Evolutionary conservation across 768 basidiomycete species (phyloP), one percentile per base, ranked within the genome.

Genomic region (Agaricus subrufescens): DNA sequence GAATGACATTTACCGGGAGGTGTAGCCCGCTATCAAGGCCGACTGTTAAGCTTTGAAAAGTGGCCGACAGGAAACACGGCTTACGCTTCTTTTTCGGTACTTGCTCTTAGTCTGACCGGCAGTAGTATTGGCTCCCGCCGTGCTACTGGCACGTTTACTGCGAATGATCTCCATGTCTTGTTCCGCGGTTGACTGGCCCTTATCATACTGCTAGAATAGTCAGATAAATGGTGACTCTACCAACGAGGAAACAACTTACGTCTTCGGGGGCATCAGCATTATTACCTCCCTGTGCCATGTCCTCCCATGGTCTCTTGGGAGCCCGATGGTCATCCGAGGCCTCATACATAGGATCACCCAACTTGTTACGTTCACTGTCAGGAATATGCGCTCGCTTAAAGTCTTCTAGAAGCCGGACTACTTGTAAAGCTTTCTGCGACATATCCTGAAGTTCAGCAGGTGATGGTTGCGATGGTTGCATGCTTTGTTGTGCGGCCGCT

Each of bases 1-100:
- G 90, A 91, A 70, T 91, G 88, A 63, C 90, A 92, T 66, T 91
- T 90, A 9, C 89, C 89, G 4, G 90, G 90, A 15, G 90, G 90
- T 38, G 86, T 89, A 44, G 90, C 88, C 62, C 90, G 84, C 90
- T 92, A 71, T 50, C 62, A 65, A 65, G 65, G 73, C 66, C 60
- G 60, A 61, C 61, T 62, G 62, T 59, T 53, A 55, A 57, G 46
- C 47, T 45, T 46, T 52, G 60, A 58, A 27, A 48, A 54, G 50
- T 37, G 49, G 47, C 14, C 12, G 25, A 46, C 47, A 46, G 59
- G 52, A 58, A 38, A 38, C 45, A 61, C 58, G 38, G 77, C 89
- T 81, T 71, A 92, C 90, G 73, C 90, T 91, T 72, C 90, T 74
- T 69, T 92, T 92, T 64, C 88, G 74, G 65, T 92, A 92, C 67